Evolutionary conservation across 108 stramenopile genomes (phyloP).

Genomic region (Cylindrotheca closterium): DNA sequence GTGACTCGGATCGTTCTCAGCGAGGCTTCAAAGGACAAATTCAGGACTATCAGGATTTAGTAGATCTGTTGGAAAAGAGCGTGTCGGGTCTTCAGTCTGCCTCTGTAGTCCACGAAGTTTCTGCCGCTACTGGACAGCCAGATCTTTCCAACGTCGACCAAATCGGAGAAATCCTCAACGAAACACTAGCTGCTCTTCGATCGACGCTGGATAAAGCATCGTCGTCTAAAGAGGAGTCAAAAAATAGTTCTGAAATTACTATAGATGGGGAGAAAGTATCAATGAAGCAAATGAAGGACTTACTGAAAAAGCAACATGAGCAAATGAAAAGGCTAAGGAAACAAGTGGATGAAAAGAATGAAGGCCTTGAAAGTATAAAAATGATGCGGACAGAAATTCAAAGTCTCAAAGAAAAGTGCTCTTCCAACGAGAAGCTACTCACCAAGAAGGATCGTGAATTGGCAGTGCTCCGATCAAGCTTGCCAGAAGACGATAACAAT

Average conservation of each 20-base stretch:
- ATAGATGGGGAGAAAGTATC: conserved; percentile 20
- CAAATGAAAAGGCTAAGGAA: conserved; percentile 18
- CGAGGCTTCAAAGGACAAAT: conserved; percentile 13
- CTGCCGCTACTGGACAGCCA: conserved; percentile 10
- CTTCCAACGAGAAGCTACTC: conserved; percentile 45
- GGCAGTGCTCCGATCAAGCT: conserved; percentile 42
- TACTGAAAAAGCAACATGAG: conserved; percentile 34
- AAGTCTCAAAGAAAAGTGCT: conserved; percentile 30
- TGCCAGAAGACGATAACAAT: conserved; percentile 46
- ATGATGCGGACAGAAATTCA: conserved; percentile 33
- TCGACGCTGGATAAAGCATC: conserved; percentile 19
- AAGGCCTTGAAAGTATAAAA: conserved; percentile 1
- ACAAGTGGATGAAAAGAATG: conserved; percentile 7
- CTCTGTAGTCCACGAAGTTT: conserved; percentile 39
- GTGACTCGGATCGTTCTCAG: conserved; percentile 18
- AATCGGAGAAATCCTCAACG: conserved; percentile 37
- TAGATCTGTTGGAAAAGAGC: conserved; percentile 29
- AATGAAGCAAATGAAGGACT: conserved; percentile 31
- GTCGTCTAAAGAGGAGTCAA: neutral
- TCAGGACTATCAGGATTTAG: conserved; percentile 25
- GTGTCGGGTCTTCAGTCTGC: conserved; percentile 36
- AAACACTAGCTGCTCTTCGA: conserved; percentile 20
- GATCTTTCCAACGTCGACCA: conserved; percentile 32
- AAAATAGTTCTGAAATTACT: neutral
- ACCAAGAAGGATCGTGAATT: conserved; percentile 58